These are phyloP conservation scores for Allodekkera sacchari DNA, from an alignment of 805 yeast genomes.

Conservation along the genomic window DNA sequence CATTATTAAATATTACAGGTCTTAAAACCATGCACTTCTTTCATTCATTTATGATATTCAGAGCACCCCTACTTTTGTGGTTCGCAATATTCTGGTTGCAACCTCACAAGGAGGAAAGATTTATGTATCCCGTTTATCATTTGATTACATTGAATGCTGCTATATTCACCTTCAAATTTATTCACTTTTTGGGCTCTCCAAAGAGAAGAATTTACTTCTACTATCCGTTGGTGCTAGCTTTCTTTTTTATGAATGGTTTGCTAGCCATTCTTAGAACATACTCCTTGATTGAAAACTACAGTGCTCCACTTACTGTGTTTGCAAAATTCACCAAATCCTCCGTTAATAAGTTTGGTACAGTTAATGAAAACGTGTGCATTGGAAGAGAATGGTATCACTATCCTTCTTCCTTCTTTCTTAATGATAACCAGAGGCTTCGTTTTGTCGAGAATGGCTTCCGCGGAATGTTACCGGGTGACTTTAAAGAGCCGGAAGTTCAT, in stretches of 20 bases:
- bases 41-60: slow-evolving; percentile 7
- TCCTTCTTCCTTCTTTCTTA: slow-evolving; percentile 81
- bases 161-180: slow-evolving; percentile 3
- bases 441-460: slow-evolving; percentile 74
- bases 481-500: slow-evolving; percentile 31
- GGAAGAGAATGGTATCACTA: slow-evolving; percentile 94
- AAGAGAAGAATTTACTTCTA: not conserved
- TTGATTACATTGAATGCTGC: slow-evolving; percentile 58
- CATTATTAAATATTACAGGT: slow-evolving; percentile 26
- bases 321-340: slow-evolving; percentile 25
- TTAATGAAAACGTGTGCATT: slow-evolving; percentile 57
- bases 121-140: slow-evolving; percentile 79
- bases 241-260: slow-evolving; percentile 13
- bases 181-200: not conserved
- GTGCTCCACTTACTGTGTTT: slow-evolving; percentile 63
- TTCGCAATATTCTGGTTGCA: slow-evolving; percentile 54
- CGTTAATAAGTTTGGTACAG: slow-evolving; percentile 8
- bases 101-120: slow-evolving; percentile 92
- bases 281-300: slow-evolving; percentile 58
- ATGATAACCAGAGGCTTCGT: slow-evolving; percentile 50
- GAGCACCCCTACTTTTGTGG: slow-evolving; percentile 48
- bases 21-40: not conserved
- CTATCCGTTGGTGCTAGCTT: not conserved
- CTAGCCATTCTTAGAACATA: slow-evolving; percentile 44
- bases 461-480: slow-evolving; percentile 87